Conservation (phyloP, 805 yeast genomes). For the Kluyveromyces lactis region DNA sequence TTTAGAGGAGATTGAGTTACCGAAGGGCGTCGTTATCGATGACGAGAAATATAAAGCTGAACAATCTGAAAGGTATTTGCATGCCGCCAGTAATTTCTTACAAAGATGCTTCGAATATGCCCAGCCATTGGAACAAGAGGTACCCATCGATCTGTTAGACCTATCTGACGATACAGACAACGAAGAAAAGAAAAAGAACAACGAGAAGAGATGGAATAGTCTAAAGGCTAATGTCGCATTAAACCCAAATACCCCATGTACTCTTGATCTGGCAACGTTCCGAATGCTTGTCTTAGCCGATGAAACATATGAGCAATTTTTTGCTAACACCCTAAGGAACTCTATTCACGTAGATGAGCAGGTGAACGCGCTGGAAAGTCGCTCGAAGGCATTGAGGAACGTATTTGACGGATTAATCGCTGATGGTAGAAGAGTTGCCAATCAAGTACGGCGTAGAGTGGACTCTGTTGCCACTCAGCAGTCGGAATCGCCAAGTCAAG, state of each 20-base stretch:
- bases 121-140: slow-evolving; percentile 49
- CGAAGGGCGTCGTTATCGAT: slow-evolving; percentile 54
- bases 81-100: slow-evolving; percentile 80
- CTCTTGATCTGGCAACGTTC: slow-evolving; percentile 75
- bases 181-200: slow-evolving; percentile 15
- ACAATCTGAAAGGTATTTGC: slow-evolving; percentile 72
- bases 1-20: slow-evolving; percentile 38
- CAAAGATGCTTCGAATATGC: slow-evolving; percentile 89
- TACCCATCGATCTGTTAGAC: slow-evolving; percentile 33
- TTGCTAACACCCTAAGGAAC: slow-evolving; percentile 57
- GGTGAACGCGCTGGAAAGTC: slow-evolving; percentile 35
- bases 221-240: slow-evolving; percentile 68
- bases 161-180: slow-evolving; percentile 33
- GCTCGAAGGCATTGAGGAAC: slow-evolving; percentile 59
- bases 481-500: slow-evolving; percentile 11
- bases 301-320: slow-evolving; percentile 83
- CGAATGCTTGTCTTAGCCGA: slow-evolving; percentile 92
- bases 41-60: slow-evolving; percentile 51
- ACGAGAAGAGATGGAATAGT: slow-evolving; percentile 23
- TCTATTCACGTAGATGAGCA: slow-evolving; percentile 60
- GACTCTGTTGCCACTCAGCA: slow-evolving; percentile 50
- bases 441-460: slow-evolving; percentile 79
- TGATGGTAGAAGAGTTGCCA: slow-evolving; percentile 88
- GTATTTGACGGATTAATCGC: slow-evolving; percentile 88
- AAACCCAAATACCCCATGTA: slow-evolving; percentile 71